Base-by-base conservation (phyloP, 768 basidiomycete genomes). In the Kwoniella dejecticola region DNA sequence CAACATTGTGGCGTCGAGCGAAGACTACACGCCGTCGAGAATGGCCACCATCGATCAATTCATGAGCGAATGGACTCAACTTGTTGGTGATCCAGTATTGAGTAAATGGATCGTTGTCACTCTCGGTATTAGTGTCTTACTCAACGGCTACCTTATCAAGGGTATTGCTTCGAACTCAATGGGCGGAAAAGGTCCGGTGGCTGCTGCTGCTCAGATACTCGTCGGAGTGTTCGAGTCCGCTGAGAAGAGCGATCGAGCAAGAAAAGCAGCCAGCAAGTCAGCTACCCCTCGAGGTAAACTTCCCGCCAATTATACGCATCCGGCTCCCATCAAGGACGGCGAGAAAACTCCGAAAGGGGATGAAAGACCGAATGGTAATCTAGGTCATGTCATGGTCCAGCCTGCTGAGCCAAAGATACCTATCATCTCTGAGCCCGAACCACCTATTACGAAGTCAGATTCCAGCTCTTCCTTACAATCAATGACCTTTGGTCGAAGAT, bases 51-150 rank as follows among this genome's bases (percentile, higher is more conserved):
- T 95, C 55, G 91, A 94, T 62, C 83, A 85, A 62, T 94, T 94
- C 82, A 90, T 96, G 89, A 85, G 85, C 42, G 84, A 85, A 3
- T 97, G 94, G 94, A 90, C 91, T 8, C 81, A 82, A 13, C 86
- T 97, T 66, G 91, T 97, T 52, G 92, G 92, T 36, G 95, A 99
- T 74, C 95, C 95, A 1, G 85, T 97, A 52, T 80, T 98, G 63
- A 88, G 86, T 71, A 98, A 98, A 81, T 94, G 91, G 89, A 93
- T 98, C 75, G 90, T 97, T 49, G 83, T 90, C 57, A 83, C 89
- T 15, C 85, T 99, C 23, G 89, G 87, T 2, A 84, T 95, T 62
- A 89, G 88, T 61, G 88, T 97, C 60, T 85, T 87, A 57, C 82
- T 99, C 59, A 99, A 99, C 65, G 94, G 93, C 3, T 97, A 91